Evolutionary conservation across 345 rosid species (phyloP), one percentile per base, ranked within the genome.

Genomic region (Limnanthes douglasii): DNA sequence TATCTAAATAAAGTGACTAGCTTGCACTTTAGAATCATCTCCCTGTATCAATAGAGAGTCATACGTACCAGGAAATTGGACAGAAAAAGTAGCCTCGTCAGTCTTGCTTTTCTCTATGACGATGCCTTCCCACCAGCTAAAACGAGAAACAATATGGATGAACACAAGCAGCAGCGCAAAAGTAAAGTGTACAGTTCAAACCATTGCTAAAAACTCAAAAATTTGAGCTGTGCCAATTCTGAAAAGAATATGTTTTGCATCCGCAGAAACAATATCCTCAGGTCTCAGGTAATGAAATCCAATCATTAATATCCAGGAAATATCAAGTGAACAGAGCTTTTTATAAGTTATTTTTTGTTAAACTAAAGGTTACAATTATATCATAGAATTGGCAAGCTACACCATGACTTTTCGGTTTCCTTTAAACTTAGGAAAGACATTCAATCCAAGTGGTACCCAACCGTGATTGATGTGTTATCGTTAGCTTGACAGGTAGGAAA

Each of bases 61-160:
- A 22, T 25, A 41, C 44, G 39, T 50, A 72, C 99, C 95, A 39
- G 88, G 94, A 54, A 92, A 81, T 54, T 60, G 67, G 22, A 92
- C 70, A 22, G 84, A 75, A 11, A 73, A 50, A 16, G 64, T 45
- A 26, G 69, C 64, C 43, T 70, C 90, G 53, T 92, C 93, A 32
- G 65, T 85, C 69, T 81, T 70, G 76, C 46, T 69, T 71, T 71
- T 82, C 53, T 78, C 96, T 22, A 71, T 66, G 39, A 92, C 55
- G 40, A 78, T 70, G 48, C 95, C 99, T 63, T 92, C 96, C 83
- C 73, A 56, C 99, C 99, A 92, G 58, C 99, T 92, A 67, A 44
- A 41, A 38, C 42, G 51, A 24, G 46, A 50, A 43, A 37, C 21
- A 41, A 48, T 22, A 43, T 4, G 31, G 26, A 45, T 15, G 10